phyloP scores from a whole-genome alignment of 495 filamentous ascomycete genomes.

The Chaetomium fimeti region DNA sequence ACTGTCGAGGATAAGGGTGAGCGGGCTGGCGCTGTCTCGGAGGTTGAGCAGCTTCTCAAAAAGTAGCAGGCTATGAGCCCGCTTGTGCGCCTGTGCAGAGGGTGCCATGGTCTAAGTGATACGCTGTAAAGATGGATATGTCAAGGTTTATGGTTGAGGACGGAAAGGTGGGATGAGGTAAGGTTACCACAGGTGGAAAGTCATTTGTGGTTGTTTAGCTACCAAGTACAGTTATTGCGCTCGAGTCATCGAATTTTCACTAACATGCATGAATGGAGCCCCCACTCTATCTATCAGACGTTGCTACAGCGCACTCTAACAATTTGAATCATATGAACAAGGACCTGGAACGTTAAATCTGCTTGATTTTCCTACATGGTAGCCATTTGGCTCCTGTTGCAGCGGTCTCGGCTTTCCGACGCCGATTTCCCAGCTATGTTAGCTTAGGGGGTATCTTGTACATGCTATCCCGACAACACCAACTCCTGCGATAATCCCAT shows the following conservation, averaged over 20 bases:
- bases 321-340: neutral
- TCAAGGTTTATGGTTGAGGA: neutral
- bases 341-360: neutral
- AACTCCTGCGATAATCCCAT: neutral
- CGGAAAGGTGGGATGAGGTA: neutral
- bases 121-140: too few species aligned
- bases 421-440: neutral
- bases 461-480: neutral
- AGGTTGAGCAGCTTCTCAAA: constrained; percentile 79
- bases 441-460: constrained; percentile 4
- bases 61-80: constrained; percentile 82
- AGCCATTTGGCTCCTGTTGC: neutral
- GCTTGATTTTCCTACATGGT: neutral
- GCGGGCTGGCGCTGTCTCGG: constrained; percentile 75
- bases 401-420: neutral
- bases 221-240: neutral
- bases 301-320: neutral
- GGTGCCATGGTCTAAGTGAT: constrained; percentile 46
- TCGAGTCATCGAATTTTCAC: constrained; percentile 2
- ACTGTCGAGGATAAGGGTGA: constrained; percentile 81
- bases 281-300: neutral
- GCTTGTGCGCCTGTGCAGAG: constrained; percentile 61
- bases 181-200: neutral
- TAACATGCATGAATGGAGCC: neutral
- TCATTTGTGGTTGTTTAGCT: neutral